Evolutionary conservation across 768 basidiomycete species (phyloP).

Genomic region (Sistotremastrum niveocremeum): DNA sequence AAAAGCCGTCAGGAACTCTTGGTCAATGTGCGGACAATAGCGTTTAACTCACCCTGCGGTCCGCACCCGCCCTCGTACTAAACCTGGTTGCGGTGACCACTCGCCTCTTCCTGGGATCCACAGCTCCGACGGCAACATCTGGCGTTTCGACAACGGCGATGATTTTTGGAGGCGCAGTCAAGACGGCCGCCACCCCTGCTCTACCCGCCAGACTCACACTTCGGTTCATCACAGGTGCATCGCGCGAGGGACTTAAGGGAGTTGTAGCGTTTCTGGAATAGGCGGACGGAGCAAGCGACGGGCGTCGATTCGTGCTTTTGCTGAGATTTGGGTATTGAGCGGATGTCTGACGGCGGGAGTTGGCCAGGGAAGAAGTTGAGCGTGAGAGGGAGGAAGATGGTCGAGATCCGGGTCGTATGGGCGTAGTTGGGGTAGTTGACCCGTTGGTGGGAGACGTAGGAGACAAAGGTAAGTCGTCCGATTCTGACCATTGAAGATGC

Average conservation of each 20-base stretch:
- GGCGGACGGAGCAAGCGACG: constrained; percentile 12
- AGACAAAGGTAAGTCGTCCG: constrained; percentile 20
- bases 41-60: constrained; percentile 49
- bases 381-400: constrained; percentile 39
- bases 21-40: background rate
- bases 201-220: constrained; percentile 24
- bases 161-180: constrained; percentile 75
- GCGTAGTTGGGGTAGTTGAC: constrained; percentile 7
- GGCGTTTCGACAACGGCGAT: constrained; percentile 77
- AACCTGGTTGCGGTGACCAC: constrained; percentile 84
- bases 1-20: background rate
- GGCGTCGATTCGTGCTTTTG: constrained; percentile 5
- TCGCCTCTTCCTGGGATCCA: constrained; percentile 70
- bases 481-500: constrained; percentile 79
- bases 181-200: constrained; percentile 60
- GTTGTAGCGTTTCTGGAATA: constrained; percentile 32
- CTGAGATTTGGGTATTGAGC: background rate
- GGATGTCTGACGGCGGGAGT: constrained; percentile 23
- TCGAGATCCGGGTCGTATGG: constrained; percentile 16
- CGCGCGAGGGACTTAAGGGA: constrained; percentile 32
- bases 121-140: constrained; percentile 80
- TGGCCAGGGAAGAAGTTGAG: constrained; percentile 35
- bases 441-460: constrained; percentile 5
- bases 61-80: constrained; percentile 69
- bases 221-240: constrained; percentile 25